Evolutionary conservation across 805 yeast genomes (phyloP).

Genomic region (Danielozyma ontarioensis): DNA sequence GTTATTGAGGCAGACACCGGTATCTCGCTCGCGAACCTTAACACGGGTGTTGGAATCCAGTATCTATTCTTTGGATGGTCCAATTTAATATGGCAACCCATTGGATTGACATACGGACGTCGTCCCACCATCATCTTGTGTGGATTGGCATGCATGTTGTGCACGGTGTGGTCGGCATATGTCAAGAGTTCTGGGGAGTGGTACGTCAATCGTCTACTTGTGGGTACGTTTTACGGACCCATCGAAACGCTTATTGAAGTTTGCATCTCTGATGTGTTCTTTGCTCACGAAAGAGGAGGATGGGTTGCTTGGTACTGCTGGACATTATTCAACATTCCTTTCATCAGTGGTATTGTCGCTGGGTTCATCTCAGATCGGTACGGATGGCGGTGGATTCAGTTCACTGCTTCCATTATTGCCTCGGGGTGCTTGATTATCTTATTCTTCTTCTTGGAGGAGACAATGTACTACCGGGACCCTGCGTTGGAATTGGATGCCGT

Average conservation of each 20-base stretch:
- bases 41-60: too few species aligned
- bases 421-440: neutral
- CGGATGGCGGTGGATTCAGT: slow-evolving; percentile 2
- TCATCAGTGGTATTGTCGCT: too few species aligned
- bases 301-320: slow-evolving; percentile 2
- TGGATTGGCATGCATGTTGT: slow-evolving; percentile 30
- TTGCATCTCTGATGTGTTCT: slow-evolving; percentile 44
- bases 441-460: slow-evolving; percentile 2
- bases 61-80: too few species aligned
- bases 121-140: slow-evolving; percentile 40
- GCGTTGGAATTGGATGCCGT: slow-evolving; percentile 5
- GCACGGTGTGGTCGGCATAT: slow-evolving; percentile 40
- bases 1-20: slow-evolving; percentile 30
- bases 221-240: slow-evolving; percentile 29
- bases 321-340: too few species aligned
- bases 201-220: slow-evolving; percentile 1
- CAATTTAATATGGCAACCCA: slow-evolving; percentile 51
- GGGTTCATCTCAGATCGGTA: slow-evolving; percentile 9
- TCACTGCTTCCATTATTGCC: slow-evolving; percentile 1
- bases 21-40: slow-evolving; percentile 41
- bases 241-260: slow-evolving; percentile 48
- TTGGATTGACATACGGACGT: slow-evolving; percentile 46
- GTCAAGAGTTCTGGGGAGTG: slow-evolving; percentile 21
- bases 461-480: slow-evolving; percentile 3
- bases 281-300: slow-evolving; percentile 43